Evolutionary conservation across 169 alveolate genomes (phyloP).

Genomic region (Plasmodium fragile): DNA sequence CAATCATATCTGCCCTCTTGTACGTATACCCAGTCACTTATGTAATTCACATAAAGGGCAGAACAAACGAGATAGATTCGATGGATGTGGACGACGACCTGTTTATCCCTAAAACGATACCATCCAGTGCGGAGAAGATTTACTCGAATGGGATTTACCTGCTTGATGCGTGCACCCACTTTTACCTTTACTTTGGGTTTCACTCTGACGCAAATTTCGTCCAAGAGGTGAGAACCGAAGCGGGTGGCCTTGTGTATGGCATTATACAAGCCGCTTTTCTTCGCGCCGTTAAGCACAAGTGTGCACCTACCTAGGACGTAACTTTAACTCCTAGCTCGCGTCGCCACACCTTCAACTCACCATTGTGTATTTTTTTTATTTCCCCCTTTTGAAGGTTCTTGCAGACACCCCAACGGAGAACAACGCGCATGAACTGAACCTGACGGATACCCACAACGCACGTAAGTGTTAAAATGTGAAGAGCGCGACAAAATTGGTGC

Average conservation of each 20-base stretch:
- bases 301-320: background rate
- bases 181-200: conserved; percentile 86
- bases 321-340: background rate
- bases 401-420: conserved; percentile 65
- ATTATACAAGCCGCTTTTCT: background rate
- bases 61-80: conserved; percentile 44
- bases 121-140: conserved; percentile 82
- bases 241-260: background rate
- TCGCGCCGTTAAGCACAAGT: background rate
- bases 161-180: conserved; percentile 85
- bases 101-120: conserved; percentile 77
- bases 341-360: background rate
- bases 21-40: conserved; percentile 77
- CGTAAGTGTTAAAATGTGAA: background rate
- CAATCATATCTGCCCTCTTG: conserved; percentile 72
- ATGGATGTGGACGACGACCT: conserved; percentile 74
- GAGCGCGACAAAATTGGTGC: background rate
- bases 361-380: background rate
- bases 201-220: conserved; percentile 76
- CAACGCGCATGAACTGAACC: conserved; percentile 38
- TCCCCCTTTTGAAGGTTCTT: conserved; percentile 25
- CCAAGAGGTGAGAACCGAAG: conserved; percentile 13
- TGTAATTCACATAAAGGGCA: conserved; percentile 70
- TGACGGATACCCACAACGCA: conserved; percentile 41
- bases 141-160: conserved; percentile 88